Evolutionary conservation across 495 filamentous ascomycete species (phyloP).

Genomic region (Lasiosphaeria hispida): DNA sequence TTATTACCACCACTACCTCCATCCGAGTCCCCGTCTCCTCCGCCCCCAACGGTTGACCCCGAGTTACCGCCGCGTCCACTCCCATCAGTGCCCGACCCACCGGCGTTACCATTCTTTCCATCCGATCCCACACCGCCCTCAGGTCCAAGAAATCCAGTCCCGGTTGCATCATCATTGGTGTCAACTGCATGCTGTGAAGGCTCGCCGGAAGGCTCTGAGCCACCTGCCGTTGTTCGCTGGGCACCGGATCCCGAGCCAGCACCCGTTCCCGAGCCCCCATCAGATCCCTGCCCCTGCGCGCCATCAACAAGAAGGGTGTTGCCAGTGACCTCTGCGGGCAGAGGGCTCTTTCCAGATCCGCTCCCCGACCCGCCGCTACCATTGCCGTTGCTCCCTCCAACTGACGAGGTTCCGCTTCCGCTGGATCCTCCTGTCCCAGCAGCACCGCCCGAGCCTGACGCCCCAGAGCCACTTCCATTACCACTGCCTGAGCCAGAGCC

Average conservation of each 20-base stretch:
- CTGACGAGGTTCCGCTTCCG: not conserved
- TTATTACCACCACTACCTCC: not conserved
- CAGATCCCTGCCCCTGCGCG: not conserved
- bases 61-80: not conserved
- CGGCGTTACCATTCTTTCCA: not conserved
- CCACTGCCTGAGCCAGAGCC: slow-evolving; percentile 5
- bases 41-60: not conserved
- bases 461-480: not conserved
- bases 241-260: not conserved
- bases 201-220: too few relatives aligned
- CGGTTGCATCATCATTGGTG: too few relatives aligned
- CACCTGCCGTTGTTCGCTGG: too few relatives aligned
- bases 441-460: not conserved
- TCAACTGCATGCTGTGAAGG: too few relatives aligned
- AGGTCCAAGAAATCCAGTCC: too few relatives aligned
- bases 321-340: not conserved
- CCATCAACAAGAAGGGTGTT: slow-evolving; percentile 1
- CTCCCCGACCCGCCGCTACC: not conserved
- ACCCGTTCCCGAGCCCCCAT: not conserved
- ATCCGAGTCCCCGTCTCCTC: not conserved
- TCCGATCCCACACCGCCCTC: too few relatives aligned
- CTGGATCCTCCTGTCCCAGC: slow-evolving; percentile 8
- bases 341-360: not conserved
- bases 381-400: not conserved
- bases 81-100: slow-evolving; percentile 1